These are phyloP conservation scores for Polyplosphaeria fusca DNA, from an alignment of 495 filamentous ascomycete genomes.

Conservation along the genomic window DNA sequence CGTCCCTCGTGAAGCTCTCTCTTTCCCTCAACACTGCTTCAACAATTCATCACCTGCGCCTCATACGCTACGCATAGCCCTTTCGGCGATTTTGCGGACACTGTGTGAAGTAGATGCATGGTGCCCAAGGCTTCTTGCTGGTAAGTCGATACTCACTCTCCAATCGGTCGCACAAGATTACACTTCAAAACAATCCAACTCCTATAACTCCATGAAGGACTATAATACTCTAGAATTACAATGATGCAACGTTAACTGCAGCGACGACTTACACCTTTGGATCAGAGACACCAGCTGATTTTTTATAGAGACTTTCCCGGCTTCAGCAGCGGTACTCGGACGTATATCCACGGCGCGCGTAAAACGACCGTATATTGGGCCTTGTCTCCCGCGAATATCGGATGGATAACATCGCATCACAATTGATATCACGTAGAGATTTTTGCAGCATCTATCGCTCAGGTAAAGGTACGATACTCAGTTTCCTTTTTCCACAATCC, in stretches of 20 bases:
- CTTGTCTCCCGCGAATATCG: too few species aligned
- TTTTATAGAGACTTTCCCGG: not conserved
- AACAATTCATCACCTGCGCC: too few species aligned
- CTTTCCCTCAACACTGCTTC: too few species aligned
- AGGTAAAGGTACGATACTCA: slow-evolving; percentile 56
- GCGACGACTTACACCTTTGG: not conserved
- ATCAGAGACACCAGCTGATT: not conserved
- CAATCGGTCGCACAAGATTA: slow-evolving; percentile 40
- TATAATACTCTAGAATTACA: slow-evolving; percentile 63
- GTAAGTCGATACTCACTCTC: too few species aligned
- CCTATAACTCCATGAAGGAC: slow-evolving; percentile 71
- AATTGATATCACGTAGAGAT: too few species aligned
- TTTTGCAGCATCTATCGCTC: not conserved
- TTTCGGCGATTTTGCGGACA: too few species aligned
- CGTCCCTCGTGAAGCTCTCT: too few species aligned
- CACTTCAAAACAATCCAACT: slow-evolving; percentile 72
- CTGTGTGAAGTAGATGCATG: too few species aligned
- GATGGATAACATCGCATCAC: too few species aligned
- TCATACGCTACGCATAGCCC: too few species aligned
- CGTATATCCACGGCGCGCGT: not conserved
- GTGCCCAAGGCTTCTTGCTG: too few species aligned
- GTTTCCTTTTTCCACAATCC: slow-evolving; percentile 34
- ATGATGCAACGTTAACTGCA: slow-evolving; percentile 48
- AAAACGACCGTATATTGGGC: too few species aligned
- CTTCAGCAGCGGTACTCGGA: not conserved